These are phyloP conservation scores for Salvia hispanica DNA, from an alignment of 257 asterid species.

Conservation along the genomic window DNA sequence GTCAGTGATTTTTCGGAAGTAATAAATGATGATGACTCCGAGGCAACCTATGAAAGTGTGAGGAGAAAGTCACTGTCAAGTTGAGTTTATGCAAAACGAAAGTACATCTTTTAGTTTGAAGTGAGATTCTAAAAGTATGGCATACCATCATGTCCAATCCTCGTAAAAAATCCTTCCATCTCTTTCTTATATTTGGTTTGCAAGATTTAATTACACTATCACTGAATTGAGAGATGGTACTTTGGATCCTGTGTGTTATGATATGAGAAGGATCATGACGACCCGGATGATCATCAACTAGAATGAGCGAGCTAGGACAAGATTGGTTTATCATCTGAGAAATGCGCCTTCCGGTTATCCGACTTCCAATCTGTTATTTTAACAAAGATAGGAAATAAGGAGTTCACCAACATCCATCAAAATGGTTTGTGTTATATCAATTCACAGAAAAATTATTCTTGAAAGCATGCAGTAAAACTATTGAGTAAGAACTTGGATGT, in stretches of 20 bases:
- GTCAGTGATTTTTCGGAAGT: slow-evolving; percentile 71
- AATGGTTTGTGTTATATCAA: slow-evolving; percentile 18
- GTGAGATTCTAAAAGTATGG: slow-evolving; percentile 10
- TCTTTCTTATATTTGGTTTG: slow-evolving; percentile 45
- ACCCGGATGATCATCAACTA: slow-evolving; percentile 92
- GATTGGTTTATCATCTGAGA: slow-evolving; percentile 73
- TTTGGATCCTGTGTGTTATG: slow-evolving; percentile 77
- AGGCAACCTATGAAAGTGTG: slow-evolving; percentile 61
- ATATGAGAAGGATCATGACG: slow-evolving; percentile 93
- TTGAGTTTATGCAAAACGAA: neutral
- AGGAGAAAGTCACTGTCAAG: slow-evolving; percentile 8
- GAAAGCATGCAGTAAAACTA: neutral
- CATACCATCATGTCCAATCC: slow-evolving; percentile 77
- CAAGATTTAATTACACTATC: slow-evolving; percentile 51
- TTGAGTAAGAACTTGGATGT: slow-evolving; percentile 5
- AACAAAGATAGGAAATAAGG: slow-evolving; percentile 29
- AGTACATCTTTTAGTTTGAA: neutral
- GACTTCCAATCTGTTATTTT: slow-evolving; percentile 79
- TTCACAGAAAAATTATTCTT: slow-evolving; percentile 12
- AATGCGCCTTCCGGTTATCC: slow-evolving; percentile 82
- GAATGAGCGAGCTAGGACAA: slow-evolving; percentile 70
- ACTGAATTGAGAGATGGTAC: slow-evolving; percentile 58
- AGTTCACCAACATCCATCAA: slow-evolving; percentile 17
- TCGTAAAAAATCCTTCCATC: slow-evolving; percentile 54
- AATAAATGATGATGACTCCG: slow-evolving; percentile 72